A percentile compares a stretch with the other conserved stretches of the same genome.
Evolutionary conservation across 1,284 basidiomycete species (phyloP).

Genomic region (Ceratobasidium sp.): DNA sequence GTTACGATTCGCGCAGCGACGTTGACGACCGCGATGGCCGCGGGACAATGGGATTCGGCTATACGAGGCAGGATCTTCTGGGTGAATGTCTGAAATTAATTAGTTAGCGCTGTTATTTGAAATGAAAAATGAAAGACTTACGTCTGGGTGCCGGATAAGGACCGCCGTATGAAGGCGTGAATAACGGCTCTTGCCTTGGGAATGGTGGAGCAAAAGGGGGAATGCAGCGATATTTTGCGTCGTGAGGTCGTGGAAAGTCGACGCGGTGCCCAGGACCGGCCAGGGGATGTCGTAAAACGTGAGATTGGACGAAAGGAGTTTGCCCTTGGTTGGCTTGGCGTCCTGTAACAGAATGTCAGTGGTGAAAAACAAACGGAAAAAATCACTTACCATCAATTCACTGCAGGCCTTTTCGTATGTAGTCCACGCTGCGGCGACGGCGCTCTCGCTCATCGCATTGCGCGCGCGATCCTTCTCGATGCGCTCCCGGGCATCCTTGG

Average conservation of each 20-base stretch:
- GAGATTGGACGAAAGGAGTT: slow-evolving; percentile 29
- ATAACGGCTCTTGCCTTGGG: slow-evolving; percentile 44
- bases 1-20: slow-evolving; percentile 45
- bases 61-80: slow-evolving; percentile 40
- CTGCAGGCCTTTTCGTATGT: slow-evolving; percentile 31
- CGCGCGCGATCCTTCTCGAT: slow-evolving; percentile 34
- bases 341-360: slow-evolving; percentile 26
- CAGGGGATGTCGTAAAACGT: slow-evolving; percentile 48
- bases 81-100: slow-evolving; percentile 35
- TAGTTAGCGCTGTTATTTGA: slow-evolving; percentile 12
- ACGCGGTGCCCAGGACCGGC: slow-evolving; percentile 45
- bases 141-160: slow-evolving; percentile 48
- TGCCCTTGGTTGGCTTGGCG: slow-evolving; percentile 38
- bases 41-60: slow-evolving; percentile 31
- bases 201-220: slow-evolving; percentile 46
- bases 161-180: slow-evolving; percentile 47
- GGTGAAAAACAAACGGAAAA: neutral
- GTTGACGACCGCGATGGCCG: slow-evolving; percentile 38
- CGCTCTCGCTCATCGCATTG: neutral
- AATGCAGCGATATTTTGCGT: slow-evolving; percentile 44
- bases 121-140: slow-evolving; percentile 42
- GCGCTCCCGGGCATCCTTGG: slow-evolving; percentile 38
- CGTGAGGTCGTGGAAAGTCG: slow-evolving; percentile 41
- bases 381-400: slow-evolving; percentile 32
- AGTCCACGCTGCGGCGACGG: slow-evolving; percentile 7